A percentile compares a stretch with the other conserved stretches of the same genome.
These are phyloP conservation scores for Fusarium abutilonis DNA, from an alignment of 2,329 filamentous ascomycete genomes.

Conservation along the genomic window DNA sequence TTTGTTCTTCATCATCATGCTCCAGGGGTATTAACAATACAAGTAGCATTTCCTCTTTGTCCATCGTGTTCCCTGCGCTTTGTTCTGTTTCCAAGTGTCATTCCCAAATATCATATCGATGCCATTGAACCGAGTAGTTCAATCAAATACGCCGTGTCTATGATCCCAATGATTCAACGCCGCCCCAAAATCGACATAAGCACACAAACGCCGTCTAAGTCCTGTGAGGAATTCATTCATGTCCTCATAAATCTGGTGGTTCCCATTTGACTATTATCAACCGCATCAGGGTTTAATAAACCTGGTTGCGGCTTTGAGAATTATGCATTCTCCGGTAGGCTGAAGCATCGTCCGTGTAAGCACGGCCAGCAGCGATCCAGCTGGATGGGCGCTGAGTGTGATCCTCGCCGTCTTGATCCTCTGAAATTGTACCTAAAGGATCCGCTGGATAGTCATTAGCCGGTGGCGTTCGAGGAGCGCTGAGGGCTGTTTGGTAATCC, in stretches of 20 bases:
- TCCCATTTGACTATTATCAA: background rate
- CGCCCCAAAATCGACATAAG: conserved; percentile 7
- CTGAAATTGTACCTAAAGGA: conserved; percentile 48
- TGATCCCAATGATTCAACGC: conserved; percentile 21
- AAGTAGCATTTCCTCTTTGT: conserved; percentile 24
- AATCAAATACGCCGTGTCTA: conserved; percentile 37
- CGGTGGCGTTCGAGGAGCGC: conserved; percentile 61
- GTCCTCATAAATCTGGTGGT: conserved; percentile 20
- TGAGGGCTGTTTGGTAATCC: conserved; percentile 72
- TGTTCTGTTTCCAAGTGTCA: conserved; percentile 25
- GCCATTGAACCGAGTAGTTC: conserved; percentile 14
- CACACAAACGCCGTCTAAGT: conserved; percentile 33
- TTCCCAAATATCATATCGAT: conserved; percentile 18
- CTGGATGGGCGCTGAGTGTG: conserved; percentile 40
- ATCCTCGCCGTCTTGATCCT: conserved; percentile 45
- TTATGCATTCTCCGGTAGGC: conserved; percentile 36
- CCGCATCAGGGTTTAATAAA: conserved; percentile 16
- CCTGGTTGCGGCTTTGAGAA: conserved; percentile 36
- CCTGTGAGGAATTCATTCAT: conserved; percentile 21
- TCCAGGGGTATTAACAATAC: conserved; percentile 43
- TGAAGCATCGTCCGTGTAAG: conserved; percentile 42
- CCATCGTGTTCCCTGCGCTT: conserved; percentile 12
- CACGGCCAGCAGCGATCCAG: conserved; percentile 35
- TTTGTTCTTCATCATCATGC: conserved; percentile 19
- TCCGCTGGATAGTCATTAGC: conserved; percentile 47